Evolutionary conservation across 2,329 filamentous ascomycete genomes (phyloP).

Genomic region (Penicillium janthinellum): DNA sequence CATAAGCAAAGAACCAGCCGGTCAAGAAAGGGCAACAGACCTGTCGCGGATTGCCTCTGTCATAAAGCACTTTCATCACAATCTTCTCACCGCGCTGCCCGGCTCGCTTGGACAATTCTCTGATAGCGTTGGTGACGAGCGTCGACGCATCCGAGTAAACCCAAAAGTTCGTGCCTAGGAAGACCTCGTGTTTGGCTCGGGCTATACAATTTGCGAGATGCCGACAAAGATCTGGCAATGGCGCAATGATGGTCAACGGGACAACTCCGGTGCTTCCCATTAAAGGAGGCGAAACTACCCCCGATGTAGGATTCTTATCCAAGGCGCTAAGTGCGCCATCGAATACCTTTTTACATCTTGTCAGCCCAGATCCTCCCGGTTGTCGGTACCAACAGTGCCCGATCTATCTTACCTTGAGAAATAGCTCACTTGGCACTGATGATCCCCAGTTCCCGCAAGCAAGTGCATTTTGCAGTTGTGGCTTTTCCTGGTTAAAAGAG

Average conservation of each 20-base stretch:
- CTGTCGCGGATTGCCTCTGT: constrained; percentile 68
- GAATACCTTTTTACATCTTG: constrained; percentile 53
- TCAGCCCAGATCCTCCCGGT: neutral
- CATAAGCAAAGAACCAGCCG: neutral
- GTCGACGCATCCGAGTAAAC: constrained; percentile 67
- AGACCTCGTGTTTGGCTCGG: constrained; percentile 70
- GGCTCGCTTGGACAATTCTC: constrained; percentile 68
- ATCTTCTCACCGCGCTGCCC: constrained; percentile 59
- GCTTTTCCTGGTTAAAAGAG: constrained; percentile 25
- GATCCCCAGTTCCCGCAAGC: constrained; percentile 69
- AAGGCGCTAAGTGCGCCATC: constrained; percentile 60
- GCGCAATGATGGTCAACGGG: constrained; percentile 69
- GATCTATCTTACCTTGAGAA: constrained; percentile 55
- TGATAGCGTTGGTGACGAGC: constrained; percentile 68
- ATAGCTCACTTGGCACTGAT: constrained; percentile 65
- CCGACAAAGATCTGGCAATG: constrained; percentile 69
- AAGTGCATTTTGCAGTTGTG: constrained; percentile 57
- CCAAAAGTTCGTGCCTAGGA: constrained; percentile 77
- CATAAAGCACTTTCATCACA: constrained; percentile 74
- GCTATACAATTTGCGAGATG: constrained; percentile 78
- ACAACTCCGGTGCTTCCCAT: constrained; percentile 64
- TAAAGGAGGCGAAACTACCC: constrained; percentile 60
- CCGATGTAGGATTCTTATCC: constrained; percentile 44
- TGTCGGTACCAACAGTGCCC: too few relatives aligned
- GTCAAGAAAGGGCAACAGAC: constrained; percentile 23